Conservation (phyloP, 257 asterid species). For the Handroanthus guayacan region DNA sequence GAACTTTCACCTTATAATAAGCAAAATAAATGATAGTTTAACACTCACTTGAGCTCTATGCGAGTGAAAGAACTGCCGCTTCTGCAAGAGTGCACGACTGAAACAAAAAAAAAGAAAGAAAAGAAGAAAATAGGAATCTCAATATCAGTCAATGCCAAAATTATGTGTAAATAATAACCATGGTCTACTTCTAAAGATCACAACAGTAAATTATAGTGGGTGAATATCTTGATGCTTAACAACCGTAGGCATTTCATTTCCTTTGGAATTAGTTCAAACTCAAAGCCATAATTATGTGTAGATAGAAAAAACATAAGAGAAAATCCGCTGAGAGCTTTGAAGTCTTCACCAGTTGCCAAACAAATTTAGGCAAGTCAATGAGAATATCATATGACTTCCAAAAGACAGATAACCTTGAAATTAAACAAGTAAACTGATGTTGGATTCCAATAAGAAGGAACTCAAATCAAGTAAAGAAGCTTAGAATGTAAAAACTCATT, state of each 20-base stretch:
- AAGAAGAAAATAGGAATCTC: neutral
- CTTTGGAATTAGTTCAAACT: conserved; percentile 24
- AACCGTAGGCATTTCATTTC: conserved; percentile 28
- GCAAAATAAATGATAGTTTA: conserved; percentile 26
- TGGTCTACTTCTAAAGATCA: conserved; percentile 12
- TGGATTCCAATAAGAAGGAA: conserved; percentile 3
- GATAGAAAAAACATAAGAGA: conserved; percentile 8
- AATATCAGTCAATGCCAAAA: conserved; percentile 22
- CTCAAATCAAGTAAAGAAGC: neutral
- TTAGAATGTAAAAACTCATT: neutral
- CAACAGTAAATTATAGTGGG: conserved; percentile 18
- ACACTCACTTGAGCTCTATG: conserved; percentile 96
- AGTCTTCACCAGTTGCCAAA: conserved; percentile 19
- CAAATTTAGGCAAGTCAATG: conserved; percentile 6
- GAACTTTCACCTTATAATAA: conserved; percentile 3
- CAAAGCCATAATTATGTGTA: conserved; percentile 12
- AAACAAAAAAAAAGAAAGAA: conserved; percentile 16
- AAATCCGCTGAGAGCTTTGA: conserved; percentile 3
- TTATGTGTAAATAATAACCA: conserved; percentile 13
- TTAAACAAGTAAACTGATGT: neutral
- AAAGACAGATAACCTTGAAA: conserved; percentile 14
- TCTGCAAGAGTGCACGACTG: conserved; percentile 94
- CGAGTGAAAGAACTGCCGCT: conserved; percentile 97
- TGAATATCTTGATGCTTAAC: conserved; percentile 16
- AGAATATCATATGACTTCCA: conserved; percentile 28